Evolutionary conservation across 1,139 yeast genomes (phyloP).

Genomic region (Candida pseudoviswanathii): DNA sequence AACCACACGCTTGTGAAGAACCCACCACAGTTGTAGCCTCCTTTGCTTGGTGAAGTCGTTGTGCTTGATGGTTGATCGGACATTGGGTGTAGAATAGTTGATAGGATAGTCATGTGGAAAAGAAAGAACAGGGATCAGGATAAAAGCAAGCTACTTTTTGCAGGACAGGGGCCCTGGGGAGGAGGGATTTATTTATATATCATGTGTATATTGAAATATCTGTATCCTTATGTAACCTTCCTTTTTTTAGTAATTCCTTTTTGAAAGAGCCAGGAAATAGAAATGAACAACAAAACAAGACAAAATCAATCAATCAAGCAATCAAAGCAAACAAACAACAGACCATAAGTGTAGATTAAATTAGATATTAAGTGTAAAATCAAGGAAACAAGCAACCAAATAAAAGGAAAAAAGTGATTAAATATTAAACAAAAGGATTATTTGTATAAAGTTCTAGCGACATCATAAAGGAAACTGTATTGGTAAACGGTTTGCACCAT

Average conservation of each 20-base stretch:
- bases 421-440: not conserved
- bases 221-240: constrained; percentile 4
- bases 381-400: not conserved
- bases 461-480: constrained; percentile 49
- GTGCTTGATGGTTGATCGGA: not conserved
- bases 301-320: not conserved
- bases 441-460: constrained; percentile 12
- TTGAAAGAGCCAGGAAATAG: not conserved
- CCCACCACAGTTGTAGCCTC: not conserved
- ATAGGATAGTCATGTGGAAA: not conserved
- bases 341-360: not conserved
- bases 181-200: not conserved
- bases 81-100: not conserved
- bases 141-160: not conserved
- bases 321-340: not conserved
- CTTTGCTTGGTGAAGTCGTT: not conserved
- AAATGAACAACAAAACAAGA: not conserved
- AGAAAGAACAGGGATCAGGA: not conserved
- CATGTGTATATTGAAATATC: not conserved
- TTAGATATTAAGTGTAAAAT: not conserved
- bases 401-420: not conserved
- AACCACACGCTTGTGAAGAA: not conserved
- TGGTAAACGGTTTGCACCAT: constrained; percentile 71
- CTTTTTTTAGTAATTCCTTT: not conserved
- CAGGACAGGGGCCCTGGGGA: too few relatives aligned